Percentiles rank a stretch among this genome's conserved stretches.
Evolutionary conservation across 2,329 filamentous ascomycete genomes (phyloP).

Genomic region (Penicillium sp.): DNA sequence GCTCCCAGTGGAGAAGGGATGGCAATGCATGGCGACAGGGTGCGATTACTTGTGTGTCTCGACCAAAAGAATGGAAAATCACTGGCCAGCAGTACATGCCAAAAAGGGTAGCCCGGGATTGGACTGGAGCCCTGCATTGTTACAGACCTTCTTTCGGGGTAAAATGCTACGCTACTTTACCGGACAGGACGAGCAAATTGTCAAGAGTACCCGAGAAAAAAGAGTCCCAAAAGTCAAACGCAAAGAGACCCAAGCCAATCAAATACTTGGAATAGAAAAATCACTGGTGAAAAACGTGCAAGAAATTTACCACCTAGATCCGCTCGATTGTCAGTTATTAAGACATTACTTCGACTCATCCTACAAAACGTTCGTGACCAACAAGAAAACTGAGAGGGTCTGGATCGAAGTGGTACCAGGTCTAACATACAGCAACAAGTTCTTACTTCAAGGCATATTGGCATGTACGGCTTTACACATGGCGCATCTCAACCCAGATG

Average conservation of each 20-base stretch:
- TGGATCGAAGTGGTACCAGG: slow-evolving; percentile 41
- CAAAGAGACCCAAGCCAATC: neutral
- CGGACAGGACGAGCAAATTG: neutral
- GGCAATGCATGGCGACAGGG: slow-evolving; percentile 16
- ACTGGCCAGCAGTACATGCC: slow-evolving; percentile 32
- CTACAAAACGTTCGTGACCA: slow-evolving; percentile 20
- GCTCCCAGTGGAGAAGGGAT: slow-evolving; percentile 33
- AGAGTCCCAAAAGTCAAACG: neutral
- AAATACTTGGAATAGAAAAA: neutral
- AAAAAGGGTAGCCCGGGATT: slow-evolving; percentile 8
- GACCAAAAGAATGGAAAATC: slow-evolving; percentile 39
- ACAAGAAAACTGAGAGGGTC: slow-evolving; percentile 15
- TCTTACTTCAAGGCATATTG: slow-evolving; percentile 48
- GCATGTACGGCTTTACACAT: slow-evolving; percentile 46
- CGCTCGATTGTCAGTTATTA: slow-evolving; percentile 16
- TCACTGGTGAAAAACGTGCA: neutral
- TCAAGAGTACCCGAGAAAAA: neutral
- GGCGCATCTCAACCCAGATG: slow-evolving; percentile 30
- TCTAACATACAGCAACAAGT: slow-evolving; percentile 38
- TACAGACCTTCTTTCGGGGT: slow-evolving; percentile 37
- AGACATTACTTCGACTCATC: slow-evolving; percentile 27
- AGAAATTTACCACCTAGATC: slow-evolving; percentile 10
- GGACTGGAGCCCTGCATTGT: slow-evolving; percentile 25
- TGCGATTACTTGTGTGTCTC: slow-evolving; percentile 36
- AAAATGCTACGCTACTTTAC: slow-evolving; percentile 34